These are phyloP conservation scores for Salix arbutifolia DNA, from an alignment of 345 rosid genomes.

Conservation along the genomic window DNA sequence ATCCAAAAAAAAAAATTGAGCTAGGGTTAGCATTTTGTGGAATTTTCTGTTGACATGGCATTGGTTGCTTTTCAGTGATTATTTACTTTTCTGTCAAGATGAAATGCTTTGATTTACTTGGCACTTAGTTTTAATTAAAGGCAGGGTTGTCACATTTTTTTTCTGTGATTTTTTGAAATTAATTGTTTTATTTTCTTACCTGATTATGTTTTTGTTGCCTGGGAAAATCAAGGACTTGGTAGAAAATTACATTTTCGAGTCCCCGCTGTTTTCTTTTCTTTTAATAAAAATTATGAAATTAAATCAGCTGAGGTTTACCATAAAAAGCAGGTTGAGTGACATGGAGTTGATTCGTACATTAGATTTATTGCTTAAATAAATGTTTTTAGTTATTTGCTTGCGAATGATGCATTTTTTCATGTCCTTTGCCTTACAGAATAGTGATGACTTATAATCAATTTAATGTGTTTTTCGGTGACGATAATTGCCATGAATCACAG, in stretches of 20 bases:
- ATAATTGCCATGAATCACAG: slow-evolving; percentile 29
- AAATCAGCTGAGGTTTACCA: background rate
- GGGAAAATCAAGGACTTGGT: background rate
- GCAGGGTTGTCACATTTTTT: background rate
- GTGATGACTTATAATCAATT: background rate
- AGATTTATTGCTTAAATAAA: background rate
- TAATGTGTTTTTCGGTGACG: background rate
- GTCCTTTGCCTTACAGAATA: background rate
- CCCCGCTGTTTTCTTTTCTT: background rate
- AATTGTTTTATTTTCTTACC: too few relatives aligned
- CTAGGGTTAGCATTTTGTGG: background rate
- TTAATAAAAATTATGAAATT: background rate
- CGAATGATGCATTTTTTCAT: background rate
- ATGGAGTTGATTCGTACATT: background rate
- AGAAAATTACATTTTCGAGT: background rate
- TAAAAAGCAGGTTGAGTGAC: background rate
- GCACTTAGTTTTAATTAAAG: background rate
- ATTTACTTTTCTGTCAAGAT: background rate
- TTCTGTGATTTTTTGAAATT: background rate
- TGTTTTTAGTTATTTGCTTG: background rate
- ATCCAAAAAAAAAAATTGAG: too few relatives aligned
- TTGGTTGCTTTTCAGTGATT: background rate
- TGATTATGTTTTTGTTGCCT: background rate
- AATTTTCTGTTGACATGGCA: background rate
- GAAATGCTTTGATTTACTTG: background rate